Evolutionary conservation across 1,284 basidiomycete genomes (phyloP), one percentile per base, ranked within the genome.

Genomic region (Garcileccinum viscosum): DNA sequence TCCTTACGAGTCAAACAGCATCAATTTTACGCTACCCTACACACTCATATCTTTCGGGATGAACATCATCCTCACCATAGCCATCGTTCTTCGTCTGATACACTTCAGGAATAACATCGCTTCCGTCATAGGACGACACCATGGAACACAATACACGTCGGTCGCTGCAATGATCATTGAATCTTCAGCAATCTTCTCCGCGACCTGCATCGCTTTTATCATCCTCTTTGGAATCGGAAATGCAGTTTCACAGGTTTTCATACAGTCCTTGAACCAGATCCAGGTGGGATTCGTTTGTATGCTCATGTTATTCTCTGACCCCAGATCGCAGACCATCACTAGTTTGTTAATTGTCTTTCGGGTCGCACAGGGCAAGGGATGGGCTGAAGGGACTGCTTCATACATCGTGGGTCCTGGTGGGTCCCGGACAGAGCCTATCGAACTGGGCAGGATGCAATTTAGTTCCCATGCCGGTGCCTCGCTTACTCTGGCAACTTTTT

Each of bases 401-500:
- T 32, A 58, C 19, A 58, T 58, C 17, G 47, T 24, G 47, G 47
- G 47, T 50, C 47, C 30, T 58, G 19, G 30, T 22, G 19, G 19
- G 30, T 17, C 27, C 53, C 53, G 19, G 19, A 15, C 47, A 22
- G 53, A 58, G 30, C 53, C 30, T 22, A 27, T 32, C 27, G 53
- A 58, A 27, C 30, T 58, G 32, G 27, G 27, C 11, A 32, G 30
- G 53, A 32, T 30, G 53, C 27, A 58, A 12, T 58, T 58, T 22
- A 22, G 27, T 17, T 58, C 30, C 9, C 53, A 32, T 12, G 24
- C 14, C 32, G 53, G 30, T 15, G 53, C 53, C 19, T 58, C 53
- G 30, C 19, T 32, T 22, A 58, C 53, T 30, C 30, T 30, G 53
- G 53, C 53, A 32, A 58, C 27, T 32, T 58, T 40, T 80, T 79